Evolutionary conservation across 495 filamentous ascomycete genomes (phyloP).

Genomic region (Hypoxylon fuscum): DNA sequence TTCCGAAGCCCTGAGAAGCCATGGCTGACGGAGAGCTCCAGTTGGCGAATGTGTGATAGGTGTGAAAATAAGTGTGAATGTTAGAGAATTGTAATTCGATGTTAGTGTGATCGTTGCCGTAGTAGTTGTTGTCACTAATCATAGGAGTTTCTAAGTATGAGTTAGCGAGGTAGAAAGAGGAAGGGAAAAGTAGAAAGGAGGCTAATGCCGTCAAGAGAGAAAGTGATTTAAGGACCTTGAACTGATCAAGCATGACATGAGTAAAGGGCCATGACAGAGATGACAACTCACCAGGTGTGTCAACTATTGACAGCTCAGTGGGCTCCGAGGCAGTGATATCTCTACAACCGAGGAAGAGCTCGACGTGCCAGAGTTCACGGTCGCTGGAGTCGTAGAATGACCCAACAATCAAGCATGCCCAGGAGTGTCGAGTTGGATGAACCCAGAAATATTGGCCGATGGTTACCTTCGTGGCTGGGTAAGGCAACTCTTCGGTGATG

Average conservation of each 20-base stretch:
- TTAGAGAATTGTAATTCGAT: background rate
- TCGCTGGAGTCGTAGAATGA: conserved; percentile 43
- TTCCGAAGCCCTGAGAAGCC: conserved; percentile 22
- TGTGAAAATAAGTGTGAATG: background rate
- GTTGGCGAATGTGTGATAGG: background rate
- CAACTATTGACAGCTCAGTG: background rate
- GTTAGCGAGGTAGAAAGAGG: conserved; percentile 5
- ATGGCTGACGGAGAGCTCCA: conserved; percentile 4
- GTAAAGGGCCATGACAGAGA: background rate
- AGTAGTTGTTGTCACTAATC: background rate
- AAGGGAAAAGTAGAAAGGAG: background rate
- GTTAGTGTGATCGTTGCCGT: background rate
- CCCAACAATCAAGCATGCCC: conserved; percentile 45
- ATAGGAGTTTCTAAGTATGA: background rate
- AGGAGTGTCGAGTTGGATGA: conserved; percentile 29
- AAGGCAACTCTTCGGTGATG: conserved; percentile 27
- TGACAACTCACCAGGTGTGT: conserved; percentile 18
- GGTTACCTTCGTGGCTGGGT: conserved; percentile 44
- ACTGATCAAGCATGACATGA: conserved; percentile 2
- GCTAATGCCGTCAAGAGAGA: too few species aligned
- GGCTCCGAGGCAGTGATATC: conserved; percentile 10
- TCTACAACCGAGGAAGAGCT: conserved; percentile 33
- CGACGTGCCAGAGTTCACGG: conserved; percentile 40
- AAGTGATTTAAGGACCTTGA: background rate
- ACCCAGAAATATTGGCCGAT: conserved; percentile 34